phyloP scores from a whole-genome alignment of 1,139 yeast species.

The Blastobotrys arbuscula region DNA sequence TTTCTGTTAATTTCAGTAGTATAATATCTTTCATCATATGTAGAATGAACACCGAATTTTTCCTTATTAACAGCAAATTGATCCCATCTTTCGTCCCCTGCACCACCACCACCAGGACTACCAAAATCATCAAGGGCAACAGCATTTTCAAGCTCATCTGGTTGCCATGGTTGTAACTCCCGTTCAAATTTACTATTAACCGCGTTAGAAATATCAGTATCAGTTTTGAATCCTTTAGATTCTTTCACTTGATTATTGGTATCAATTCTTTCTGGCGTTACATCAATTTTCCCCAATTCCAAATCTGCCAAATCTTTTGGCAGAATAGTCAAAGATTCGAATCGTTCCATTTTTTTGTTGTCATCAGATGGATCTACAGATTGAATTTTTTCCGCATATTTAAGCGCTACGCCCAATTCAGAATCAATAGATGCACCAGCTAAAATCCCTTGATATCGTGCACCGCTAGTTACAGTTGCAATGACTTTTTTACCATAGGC shows the following conservation, averaged over 20 bases:
- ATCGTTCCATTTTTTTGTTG: conserved; percentile 35
- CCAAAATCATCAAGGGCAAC: conserved; percentile 35
- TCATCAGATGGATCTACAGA: conserved; percentile 36
- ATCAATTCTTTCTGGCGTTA: conserved; percentile 27
- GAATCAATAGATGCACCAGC: conserved; percentile 39
- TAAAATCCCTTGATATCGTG: conserved; percentile 55
- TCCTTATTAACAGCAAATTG: conserved; percentile 87
- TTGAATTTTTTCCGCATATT: conserved; percentile 43
- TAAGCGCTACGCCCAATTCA: conserved; percentile 49
- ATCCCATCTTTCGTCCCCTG: conserved; percentile 55
- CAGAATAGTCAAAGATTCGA: conserved; percentile 47
- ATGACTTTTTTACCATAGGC: conserved; percentile 52
- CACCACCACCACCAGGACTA: conserved; percentile 40
- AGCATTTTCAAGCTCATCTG: conserved; percentile 47
- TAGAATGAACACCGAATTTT: conserved; percentile 81
- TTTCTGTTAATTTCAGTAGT: conserved; percentile 75
- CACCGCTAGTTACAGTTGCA: conserved; percentile 60
- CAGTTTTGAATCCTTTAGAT: conserved; percentile 58
- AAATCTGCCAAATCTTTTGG: conserved; percentile 63
- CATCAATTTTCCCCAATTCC: conserved; percentile 44
- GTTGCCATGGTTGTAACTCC: conserved; percentile 81
- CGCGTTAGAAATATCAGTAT: conserved; percentile 62
- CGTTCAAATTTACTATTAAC: conserved; percentile 46
- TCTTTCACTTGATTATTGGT: conserved; percentile 5
- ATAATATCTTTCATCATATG: conserved; percentile 83